Evolutionary conservation across 495 filamentous ascomycete genomes (phyloP).

Genomic region (Pseudoneurospora amorphoporcata): DNA sequence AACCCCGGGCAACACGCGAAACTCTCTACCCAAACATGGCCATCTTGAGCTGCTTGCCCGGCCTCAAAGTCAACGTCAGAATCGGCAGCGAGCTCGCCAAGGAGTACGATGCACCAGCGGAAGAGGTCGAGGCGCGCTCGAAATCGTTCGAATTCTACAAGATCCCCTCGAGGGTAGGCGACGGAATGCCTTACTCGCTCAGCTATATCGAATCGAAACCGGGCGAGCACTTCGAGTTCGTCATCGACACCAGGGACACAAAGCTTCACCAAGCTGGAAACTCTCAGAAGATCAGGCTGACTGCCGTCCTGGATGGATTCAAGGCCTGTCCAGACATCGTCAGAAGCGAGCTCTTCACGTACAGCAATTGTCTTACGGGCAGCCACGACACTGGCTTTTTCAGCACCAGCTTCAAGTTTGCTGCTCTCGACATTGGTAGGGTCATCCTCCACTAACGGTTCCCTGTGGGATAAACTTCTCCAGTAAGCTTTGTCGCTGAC

Average conservation of each 20-base stretch:
- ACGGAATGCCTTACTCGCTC: not conserved
- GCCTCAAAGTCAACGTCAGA: slow-evolving; percentile 18
- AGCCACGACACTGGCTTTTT: not conserved
- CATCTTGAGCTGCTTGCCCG: slow-evolving; percentile 16
- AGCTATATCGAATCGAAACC: slow-evolving; percentile 13
- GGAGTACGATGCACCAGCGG: slow-evolving; percentile 16
- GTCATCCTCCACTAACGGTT: not conserved
- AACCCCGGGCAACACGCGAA: no score
- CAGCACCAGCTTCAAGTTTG: not conserved
- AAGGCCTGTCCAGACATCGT: not conserved
- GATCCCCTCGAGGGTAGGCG: not conserved
- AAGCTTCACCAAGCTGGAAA: not conserved
- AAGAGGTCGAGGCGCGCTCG: slow-evolving; percentile 2
- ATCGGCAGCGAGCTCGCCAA: slow-evolving; percentile 10
- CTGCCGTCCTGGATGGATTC: not conserved
- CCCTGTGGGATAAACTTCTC: no score
- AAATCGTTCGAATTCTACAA: not conserved
- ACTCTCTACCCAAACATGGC: slow-evolving; percentile 19
- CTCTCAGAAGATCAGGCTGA: not conserved
- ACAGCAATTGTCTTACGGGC: not conserved
- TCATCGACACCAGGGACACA: not conserved
- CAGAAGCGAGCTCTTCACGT: not conserved
- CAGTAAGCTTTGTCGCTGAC: not conserved
- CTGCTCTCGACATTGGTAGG: not conserved
- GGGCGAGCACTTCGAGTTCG: not conserved